These are phyloP conservation scores for Phytophthora sojae DNA, from an alignment of 352 stramenopile genomes.

Conservation along the genomic window DNA sequence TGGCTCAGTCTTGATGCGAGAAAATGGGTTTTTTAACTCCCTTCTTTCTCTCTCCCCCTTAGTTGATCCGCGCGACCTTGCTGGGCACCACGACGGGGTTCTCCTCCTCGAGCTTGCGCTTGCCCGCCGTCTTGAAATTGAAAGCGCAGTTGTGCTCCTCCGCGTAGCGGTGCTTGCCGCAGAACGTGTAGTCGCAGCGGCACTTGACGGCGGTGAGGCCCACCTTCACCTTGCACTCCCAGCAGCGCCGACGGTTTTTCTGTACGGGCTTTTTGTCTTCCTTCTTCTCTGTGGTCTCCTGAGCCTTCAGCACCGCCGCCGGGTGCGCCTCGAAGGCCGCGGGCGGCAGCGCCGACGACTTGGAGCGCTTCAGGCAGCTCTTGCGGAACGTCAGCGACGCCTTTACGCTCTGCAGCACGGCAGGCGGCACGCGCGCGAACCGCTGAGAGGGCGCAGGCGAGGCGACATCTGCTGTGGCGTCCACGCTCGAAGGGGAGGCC, in stretches of 20 bases:
- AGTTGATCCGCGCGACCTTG: constrained; percentile 91
- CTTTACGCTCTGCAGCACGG: constrained; percentile 60
- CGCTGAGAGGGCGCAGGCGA: constrained; percentile 15
- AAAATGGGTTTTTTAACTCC: background rate
- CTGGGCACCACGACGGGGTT: constrained; percentile 82
- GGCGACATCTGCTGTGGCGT: constrained; percentile 17
- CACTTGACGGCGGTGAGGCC: constrained; percentile 87
- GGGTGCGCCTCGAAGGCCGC: constrained; percentile 19
- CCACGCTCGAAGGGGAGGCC: constrained; percentile 29
- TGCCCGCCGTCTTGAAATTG: constrained; percentile 87
- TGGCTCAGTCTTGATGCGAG: background rate
- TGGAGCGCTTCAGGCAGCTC: constrained; percentile 78
- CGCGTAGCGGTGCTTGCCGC: constrained; percentile 89
- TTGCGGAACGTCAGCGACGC: constrained; percentile 63
- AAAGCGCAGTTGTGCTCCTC: constrained; percentile 90
- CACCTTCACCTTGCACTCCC: constrained; percentile 89
- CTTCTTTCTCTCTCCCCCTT: constrained; percentile 15
- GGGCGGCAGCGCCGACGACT: constrained; percentile 52
- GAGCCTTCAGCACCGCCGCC: background rate
- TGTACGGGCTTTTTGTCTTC: constrained; percentile 53
- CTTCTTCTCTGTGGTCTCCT: constrained; percentile 4
- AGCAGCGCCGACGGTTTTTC: constrained; percentile 91
- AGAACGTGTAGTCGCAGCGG: constrained; percentile 92
- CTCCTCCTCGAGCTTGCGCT: constrained; percentile 84
- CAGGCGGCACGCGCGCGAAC: constrained; percentile 51